These are phyloP conservation scores for Calophaca sinica DNA, from an alignment of 306 rosid species.

Conservation along the genomic window DNA sequence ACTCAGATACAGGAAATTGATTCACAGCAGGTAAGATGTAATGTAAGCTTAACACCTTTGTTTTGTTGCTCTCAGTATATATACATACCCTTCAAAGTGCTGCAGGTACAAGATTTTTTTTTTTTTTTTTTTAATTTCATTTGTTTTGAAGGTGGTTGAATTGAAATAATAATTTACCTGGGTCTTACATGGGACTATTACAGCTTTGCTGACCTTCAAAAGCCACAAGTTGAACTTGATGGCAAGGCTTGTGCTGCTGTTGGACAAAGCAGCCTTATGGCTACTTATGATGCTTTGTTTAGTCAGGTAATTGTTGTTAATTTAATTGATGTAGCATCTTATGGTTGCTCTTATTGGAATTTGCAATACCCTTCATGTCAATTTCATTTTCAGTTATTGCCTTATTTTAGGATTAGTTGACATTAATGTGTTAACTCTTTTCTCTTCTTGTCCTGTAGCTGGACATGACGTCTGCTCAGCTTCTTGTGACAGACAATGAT, in stretches of 20 bases:
- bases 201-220: conserved; percentile 98
- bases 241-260: conserved; percentile 99
- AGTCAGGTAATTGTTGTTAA: conserved; percentile 74
- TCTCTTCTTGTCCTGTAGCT: conserved; percentile 64
- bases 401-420: conserved; percentile 1
- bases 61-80: background rate
- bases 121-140: background rate
- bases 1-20: conserved; percentile 78
- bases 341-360: conserved; percentile 11
- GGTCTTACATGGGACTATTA: conserved; percentile 36
- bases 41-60: background rate
- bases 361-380: background rate
- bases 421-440: conserved; percentile 35
- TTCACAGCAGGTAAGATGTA: conserved; percentile 83
- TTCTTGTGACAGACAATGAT: conserved; percentile 94
- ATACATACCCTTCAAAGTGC: background rate
- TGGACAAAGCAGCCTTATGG: conserved; percentile 95
- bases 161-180: conserved; percentile 33
- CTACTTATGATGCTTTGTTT: conserved; percentile 86
- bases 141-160: conserved; percentile 12
- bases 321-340: background rate
- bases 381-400: conserved; percentile 19
- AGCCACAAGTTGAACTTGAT: conserved; percentile 93
- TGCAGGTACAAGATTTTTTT: background rate
- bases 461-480: conserved; percentile 94